These are phyloP conservation scores for Laburnicola sp. DNA, from an alignment of 2,329 filamentous ascomycete genomes.

Conservation along the genomic window DNA sequence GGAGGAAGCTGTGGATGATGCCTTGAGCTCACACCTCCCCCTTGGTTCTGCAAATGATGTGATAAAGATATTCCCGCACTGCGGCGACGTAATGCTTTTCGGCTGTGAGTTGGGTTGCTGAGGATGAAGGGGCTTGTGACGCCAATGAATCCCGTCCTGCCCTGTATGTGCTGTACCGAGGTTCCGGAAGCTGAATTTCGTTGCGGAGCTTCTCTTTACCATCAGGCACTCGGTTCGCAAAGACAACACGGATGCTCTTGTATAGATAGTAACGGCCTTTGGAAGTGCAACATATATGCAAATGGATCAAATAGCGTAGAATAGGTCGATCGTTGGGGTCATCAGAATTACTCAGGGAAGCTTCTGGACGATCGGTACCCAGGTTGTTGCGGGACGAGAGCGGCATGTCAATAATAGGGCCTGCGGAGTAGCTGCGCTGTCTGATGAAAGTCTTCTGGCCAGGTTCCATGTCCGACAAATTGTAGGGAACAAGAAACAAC, in stretches of 20 bases:
- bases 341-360: slow-evolving; percentile 53
- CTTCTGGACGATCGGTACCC: slow-evolving; percentile 59
- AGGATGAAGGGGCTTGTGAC: slow-evolving; percentile 25
- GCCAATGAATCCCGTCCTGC: slow-evolving; percentile 53
- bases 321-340: slow-evolving; percentile 67
- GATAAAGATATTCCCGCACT: slow-evolving; percentile 37
- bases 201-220: slow-evolving; percentile 91
- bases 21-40: slow-evolving; percentile 22
- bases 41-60: slow-evolving; percentile 32
- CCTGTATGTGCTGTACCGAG: slow-evolving; percentile 83
- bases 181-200: slow-evolving; percentile 86
- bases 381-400: slow-evolving; percentile 51
- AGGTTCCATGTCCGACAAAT: slow-evolving; percentile 86
- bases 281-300: slow-evolving; percentile 88
- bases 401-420: slow-evolving; percentile 77
- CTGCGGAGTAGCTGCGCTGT: slow-evolving; percentile 88
- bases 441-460: slow-evolving; percentile 95
- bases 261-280: slow-evolving; percentile 87
- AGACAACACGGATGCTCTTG: slow-evolving; percentile 90
- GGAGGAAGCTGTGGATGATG: slow-evolving; percentile 36
- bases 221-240: slow-evolving; percentile 93
- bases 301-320: slow-evolving; percentile 84
- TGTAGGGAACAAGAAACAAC: slow-evolving; percentile 90
- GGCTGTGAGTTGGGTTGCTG: slow-evolving; percentile 24
- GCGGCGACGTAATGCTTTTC: slow-evolving; percentile 35